Conservation (phyloP, 2,329 filamentous ascomycete genomes). For the Cercospora zeae-maydis region DNA sequence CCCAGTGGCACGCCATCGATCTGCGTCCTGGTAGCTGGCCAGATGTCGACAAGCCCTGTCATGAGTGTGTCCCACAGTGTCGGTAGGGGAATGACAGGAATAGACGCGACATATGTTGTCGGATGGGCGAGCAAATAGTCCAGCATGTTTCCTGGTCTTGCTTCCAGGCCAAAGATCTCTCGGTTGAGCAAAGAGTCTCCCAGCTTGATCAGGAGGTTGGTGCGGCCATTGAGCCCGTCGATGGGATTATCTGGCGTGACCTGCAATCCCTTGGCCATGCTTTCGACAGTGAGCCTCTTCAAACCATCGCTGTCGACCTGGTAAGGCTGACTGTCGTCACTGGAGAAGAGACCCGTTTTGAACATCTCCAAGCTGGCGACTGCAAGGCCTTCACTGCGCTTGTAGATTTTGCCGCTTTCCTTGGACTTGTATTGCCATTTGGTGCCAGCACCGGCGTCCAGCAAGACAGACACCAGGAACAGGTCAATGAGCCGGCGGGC, state of each 20-base stretch:
- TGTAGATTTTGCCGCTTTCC: conserved; percentile 78
- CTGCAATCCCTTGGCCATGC: conserved; percentile 78
- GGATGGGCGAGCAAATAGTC: conserved; percentile 93
- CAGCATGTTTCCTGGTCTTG: conserved; percentile 88
- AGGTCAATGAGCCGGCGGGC: conserved; percentile 73
- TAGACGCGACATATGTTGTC: conserved; percentile 80
- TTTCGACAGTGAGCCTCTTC: conserved; percentile 67
- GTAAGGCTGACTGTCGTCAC: conserved; percentile 72
- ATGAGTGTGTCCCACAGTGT: conserved; percentile 90
- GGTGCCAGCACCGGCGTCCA: conserved; percentile 85
- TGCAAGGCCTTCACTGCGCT: conserved; percentile 83
- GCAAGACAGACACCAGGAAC: conserved; percentile 73
- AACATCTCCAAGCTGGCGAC: conserved; percentile 84
- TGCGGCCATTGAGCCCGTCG: conserved; percentile 78
- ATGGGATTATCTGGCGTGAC: conserved; percentile 76
- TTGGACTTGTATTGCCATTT: conserved; percentile 90
- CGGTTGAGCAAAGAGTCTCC: conserved; percentile 72
- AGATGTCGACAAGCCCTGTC: conserved; percentile 80
- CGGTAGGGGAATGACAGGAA: conserved; percentile 79
- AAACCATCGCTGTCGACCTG: conserved; percentile 86
- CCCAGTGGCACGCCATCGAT: conserved; percentile 85
- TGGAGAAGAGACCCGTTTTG: conserved; percentile 84
- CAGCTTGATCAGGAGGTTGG: conserved; percentile 72
- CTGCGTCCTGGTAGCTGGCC: conserved; percentile 80
- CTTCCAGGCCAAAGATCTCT: conserved; percentile 79